phyloP scores from a whole-genome alignment of 2,329 filamentous ascomycete species.

The Fusarium pseudonygamai region DNA sequence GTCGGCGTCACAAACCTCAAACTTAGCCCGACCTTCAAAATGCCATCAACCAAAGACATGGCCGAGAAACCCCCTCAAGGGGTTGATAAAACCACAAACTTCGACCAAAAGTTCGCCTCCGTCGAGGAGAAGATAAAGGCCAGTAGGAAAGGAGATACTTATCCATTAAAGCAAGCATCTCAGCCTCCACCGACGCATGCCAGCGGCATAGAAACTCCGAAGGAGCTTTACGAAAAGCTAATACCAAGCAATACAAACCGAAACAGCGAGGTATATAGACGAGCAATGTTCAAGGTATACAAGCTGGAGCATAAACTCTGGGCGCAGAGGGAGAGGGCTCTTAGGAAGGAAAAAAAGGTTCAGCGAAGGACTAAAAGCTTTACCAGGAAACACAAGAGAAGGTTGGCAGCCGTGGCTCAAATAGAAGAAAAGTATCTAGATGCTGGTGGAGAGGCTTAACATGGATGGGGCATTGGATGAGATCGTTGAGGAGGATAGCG shows the following conservation, averaged over 20 bases:
- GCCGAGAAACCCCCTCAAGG: background rate
- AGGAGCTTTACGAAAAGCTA: background rate
- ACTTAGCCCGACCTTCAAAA: background rate
- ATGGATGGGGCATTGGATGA: background rate
- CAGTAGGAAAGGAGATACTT: background rate
- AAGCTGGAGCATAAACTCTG: slow-evolving; percentile 77
- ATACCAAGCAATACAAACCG: background rate
- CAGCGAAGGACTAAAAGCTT: background rate
- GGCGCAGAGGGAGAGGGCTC: slow-evolving; percentile 43
- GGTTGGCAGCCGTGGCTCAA: background rate
- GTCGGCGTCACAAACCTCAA: slow-evolving; percentile 26
- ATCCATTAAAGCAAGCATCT: background rate
- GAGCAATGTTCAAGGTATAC: slow-evolving; percentile 35
- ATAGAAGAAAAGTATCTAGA: background rate
- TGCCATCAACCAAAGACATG: background rate
- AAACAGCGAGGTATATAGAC: too few relatives aligned
- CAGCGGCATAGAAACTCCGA: background rate
- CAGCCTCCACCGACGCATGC: background rate
- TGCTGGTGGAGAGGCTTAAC: background rate
- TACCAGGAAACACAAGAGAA: background rate
- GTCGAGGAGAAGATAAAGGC: background rate
- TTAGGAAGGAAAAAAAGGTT: background rate
- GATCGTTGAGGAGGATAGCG: too few relatives aligned
- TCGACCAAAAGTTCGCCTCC: background rate
- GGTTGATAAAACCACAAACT: background rate